Base-by-base conservation (phyloP, 2,329 filamentous ascomycete species). In the Beauveria brongniartii region DNA sequence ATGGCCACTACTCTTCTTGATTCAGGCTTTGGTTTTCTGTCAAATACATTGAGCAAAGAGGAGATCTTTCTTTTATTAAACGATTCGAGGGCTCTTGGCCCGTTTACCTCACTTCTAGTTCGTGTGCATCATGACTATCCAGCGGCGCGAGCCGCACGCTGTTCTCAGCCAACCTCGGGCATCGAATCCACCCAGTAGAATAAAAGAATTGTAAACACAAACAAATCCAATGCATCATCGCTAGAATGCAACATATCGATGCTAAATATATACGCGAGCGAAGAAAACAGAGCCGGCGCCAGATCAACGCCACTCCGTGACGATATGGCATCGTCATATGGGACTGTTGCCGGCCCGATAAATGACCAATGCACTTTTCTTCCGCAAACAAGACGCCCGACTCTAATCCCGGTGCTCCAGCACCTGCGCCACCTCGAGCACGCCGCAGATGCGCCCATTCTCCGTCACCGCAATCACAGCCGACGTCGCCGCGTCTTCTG, bases 381-480 rank as follows among this genome's bases (percentile, higher is more conserved):
- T 7, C 10, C 1, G 22, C 5, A 24, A 34, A 57, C 18, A 48
- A 24, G 7, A 20, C 3, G 7, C 12, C 34, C 28, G 3, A n/a
- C 12, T 30, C 46, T 59, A 59, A 14, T 59, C 56, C 22, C 43
- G 24, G 14, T 59, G 57, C 28, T 37, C 48, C 48, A 59, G 30
- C n/a, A 59, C 57, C 24, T 46, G 50, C 14, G 57, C 22, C 14
- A 61, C 65, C 46, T 67, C 65, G 10, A 67, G 59, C 5, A 61
- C 59, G 18, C 59, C 59, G 40, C 37, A 61, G 22, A 72, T 67
- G 48, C 65, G 63, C 5, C 68, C 71, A 20, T 63, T 67, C 53
- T 72, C 68, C 55, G 69, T 71, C 16, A 72, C 69, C 18, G 71
- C 70, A 52, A 73, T 67, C 22, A 72, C 63, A 1, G 67, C 64